Conservation (phyloP, 768 basidiomycete species). For the Suillus hirtellus region DNA sequence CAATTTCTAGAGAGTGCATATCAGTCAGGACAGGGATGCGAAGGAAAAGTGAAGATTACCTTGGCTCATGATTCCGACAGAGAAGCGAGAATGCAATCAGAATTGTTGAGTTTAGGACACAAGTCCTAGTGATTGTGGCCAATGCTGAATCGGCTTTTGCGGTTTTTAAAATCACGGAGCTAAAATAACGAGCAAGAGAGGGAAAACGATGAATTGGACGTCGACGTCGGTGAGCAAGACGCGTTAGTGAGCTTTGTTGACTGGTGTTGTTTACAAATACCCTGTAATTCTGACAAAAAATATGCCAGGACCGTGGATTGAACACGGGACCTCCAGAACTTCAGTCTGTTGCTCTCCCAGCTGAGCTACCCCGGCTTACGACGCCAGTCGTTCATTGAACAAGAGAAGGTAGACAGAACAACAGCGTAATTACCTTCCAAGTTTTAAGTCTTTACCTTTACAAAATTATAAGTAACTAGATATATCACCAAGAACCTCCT, state of each 20-base stretch:
- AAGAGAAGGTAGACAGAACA: not conserved
- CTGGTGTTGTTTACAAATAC: conserved; percentile 19
- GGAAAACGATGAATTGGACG: conserved; percentile 22
- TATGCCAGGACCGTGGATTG: conserved; percentile 56
- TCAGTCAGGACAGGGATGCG: conserved; percentile 33
- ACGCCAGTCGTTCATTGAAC: not conserved
- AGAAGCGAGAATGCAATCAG: conserved; percentile 8
- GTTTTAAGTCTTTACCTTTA: conserved; percentile 13
- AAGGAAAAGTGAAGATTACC: conserved; percentile 25
- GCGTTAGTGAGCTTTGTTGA: conserved; percentile 30
- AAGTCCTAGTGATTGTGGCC: no score
- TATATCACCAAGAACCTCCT: conserved; percentile 34
- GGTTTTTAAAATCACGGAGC: not conserved
- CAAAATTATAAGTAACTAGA: conserved; percentile 18
- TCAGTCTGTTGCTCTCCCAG: conserved; percentile 78
- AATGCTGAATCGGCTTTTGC: not conserved
- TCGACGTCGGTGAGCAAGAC: conserved; percentile 21
- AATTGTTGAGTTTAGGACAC: not conserved
- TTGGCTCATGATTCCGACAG: conserved; percentile 29
- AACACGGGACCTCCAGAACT: conserved; percentile 58
- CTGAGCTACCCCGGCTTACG: conserved; percentile 63
- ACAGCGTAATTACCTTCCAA: no score
- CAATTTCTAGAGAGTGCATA: conserved; percentile 44
- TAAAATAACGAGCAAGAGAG: conserved; percentile 14
- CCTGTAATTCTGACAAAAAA: conserved; percentile 11